These are phyloP conservation scores for Leucogyrophana mollusca DNA, from an alignment of 768 basidiomycete genomes.

Conservation along the genomic window DNA sequence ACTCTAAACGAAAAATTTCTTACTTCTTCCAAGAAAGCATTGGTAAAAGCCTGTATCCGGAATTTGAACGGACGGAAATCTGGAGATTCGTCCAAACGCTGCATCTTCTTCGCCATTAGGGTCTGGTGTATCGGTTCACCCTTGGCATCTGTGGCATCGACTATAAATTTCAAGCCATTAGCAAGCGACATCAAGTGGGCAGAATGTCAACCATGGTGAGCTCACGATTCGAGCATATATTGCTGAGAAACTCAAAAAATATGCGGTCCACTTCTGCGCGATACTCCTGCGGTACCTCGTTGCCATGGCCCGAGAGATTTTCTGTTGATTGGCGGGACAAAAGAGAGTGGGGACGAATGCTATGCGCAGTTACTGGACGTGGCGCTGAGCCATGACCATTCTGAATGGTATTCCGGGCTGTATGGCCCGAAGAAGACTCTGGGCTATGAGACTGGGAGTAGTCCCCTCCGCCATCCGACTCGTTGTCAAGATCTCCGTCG, in stretches of 20 bases:
- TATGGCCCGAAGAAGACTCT: slow-evolving; percentile 27
- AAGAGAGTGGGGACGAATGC: slow-evolving; percentile 10
- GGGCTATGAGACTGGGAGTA: slow-evolving; percentile 28
- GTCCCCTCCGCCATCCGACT: slow-evolving; percentile 40
- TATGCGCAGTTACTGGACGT: slow-evolving; percentile 16
- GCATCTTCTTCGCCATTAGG: slow-evolving; percentile 99
- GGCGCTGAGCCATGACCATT: slow-evolving; percentile 15
- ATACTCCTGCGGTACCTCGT: slow-evolving; percentile 81
- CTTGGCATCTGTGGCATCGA: slow-evolving; percentile 90
- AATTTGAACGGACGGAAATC: slow-evolving; percentile 99
- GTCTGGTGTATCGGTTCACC: slow-evolving; percentile 98
- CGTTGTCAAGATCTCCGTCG: slow-evolving; percentile 51
- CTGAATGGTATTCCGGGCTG: slow-evolving; percentile 20
- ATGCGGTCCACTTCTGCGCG: slow-evolving; percentile 81
- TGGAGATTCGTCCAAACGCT: slow-evolving; percentile 90
- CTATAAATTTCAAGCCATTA: slow-evolving; percentile 41
- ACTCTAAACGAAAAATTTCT: slow-evolving; percentile 14
- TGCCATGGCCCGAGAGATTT: slow-evolving; percentile 38
- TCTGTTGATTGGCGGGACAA: slow-evolving; percentile 21
- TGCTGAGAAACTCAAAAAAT: slow-evolving; percentile 87
- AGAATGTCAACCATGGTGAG: slow-evolving; percentile 16
- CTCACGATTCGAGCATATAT: slow-evolving; percentile 87
- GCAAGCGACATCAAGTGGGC: slow-evolving; percentile 8
- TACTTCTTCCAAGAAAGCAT: slow-evolving; percentile 92
- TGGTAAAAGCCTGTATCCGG: slow-evolving; percentile 96